These are phyloP conservation scores for Suhomyces ambrosiae DNA, from an alignment of 1,139 yeast genomes.

Conservation along the genomic window DNA sequence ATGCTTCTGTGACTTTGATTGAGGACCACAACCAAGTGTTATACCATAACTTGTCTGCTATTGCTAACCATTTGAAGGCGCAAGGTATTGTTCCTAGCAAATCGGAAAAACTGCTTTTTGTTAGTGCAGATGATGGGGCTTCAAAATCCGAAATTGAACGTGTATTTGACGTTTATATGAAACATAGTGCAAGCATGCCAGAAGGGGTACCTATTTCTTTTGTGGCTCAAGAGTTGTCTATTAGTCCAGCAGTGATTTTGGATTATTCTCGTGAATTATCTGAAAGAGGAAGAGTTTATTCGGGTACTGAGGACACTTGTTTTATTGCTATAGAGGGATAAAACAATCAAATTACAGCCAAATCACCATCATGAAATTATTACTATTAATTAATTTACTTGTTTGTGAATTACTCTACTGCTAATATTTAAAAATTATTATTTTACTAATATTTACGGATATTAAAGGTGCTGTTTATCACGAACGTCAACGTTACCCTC, in stretches of 20 bases:
- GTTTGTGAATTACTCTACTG: slow-evolving; percentile 1
- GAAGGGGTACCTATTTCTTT: slow-evolving; percentile 73
- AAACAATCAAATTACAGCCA: too few relatives aligned
- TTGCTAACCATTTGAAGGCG: slow-evolving; percentile 60
- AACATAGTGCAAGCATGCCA: slow-evolving; percentile 57
- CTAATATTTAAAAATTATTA: too few relatives aligned
- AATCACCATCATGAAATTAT: too few relatives aligned
- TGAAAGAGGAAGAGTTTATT: slow-evolving; percentile 67
- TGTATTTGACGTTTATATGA: slow-evolving; percentile 52
- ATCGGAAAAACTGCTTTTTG: slow-evolving; percentile 18
- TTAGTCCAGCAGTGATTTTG: slow-evolving; percentile 52
- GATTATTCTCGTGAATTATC: slow-evolving; percentile 54
- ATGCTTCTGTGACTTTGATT: slow-evolving; percentile 61
- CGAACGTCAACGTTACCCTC: not conserved
- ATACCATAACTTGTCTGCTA: slow-evolving; percentile 76
- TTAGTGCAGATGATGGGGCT: slow-evolving; percentile 20
- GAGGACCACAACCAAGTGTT: slow-evolving; percentile 74
- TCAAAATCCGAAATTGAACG: slow-evolving; percentile 40
- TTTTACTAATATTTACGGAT: too few relatives aligned
- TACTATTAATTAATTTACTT: too few relatives aligned
- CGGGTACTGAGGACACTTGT: slow-evolving; percentile 66
- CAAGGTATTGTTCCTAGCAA: slow-evolving; percentile 36
- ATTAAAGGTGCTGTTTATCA: slow-evolving; percentile 1
- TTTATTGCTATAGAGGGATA: slow-evolving; percentile 33
- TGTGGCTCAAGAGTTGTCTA: slow-evolving; percentile 56